These are phyloP conservation scores for Penicillium pulvis DNA, from an alignment of 495 filamentous ascomycete species.

Conservation along the genomic window DNA sequence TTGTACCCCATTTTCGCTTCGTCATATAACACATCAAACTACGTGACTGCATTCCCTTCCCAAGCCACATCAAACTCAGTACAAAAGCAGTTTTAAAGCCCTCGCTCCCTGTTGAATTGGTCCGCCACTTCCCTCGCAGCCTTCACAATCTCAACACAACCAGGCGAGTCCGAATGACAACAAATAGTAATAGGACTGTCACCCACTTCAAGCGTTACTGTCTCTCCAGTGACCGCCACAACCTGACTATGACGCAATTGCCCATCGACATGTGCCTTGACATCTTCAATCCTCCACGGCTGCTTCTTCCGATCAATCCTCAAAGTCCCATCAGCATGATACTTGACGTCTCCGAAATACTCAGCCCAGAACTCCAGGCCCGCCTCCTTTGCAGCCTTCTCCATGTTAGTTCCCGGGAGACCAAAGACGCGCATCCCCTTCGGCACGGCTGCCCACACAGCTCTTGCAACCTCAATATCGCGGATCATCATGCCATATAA, in stretches of 20 bases:
- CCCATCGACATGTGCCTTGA: slow-evolving; percentile 26
- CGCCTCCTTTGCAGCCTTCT: slow-evolving; percentile 53
- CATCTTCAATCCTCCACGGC: slow-evolving; percentile 2
- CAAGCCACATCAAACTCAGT: no score
- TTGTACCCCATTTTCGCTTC: no score
- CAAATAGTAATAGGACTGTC: slow-evolving; percentile 52
- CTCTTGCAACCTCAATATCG: slow-evolving; percentile 51
- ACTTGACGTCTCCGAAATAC: slow-evolving; percentile 61
- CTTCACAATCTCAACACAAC: slow-evolving; percentile 53
- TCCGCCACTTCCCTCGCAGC: slow-evolving; percentile 43
- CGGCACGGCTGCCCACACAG: slow-evolving; percentile 53
- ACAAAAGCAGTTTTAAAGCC: not conserved
- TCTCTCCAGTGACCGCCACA: slow-evolving; percentile 46
- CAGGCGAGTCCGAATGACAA: slow-evolving; percentile 58
- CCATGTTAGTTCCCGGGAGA: slow-evolving; percentile 55
- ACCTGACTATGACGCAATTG: slow-evolving; percentile 49
- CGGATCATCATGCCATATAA: slow-evolving; percentile 60
- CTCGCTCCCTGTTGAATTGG: slow-evolving; percentile 34
- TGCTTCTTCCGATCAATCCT: slow-evolving; percentile 57
- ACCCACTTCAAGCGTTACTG: slow-evolving; percentile 46
- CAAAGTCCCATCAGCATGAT: slow-evolving; percentile 50
- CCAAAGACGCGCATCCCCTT: slow-evolving; percentile 58
- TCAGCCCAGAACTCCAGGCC: slow-evolving; percentile 59
- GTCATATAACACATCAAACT: no score
- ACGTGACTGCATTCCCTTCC: no score